Percentiles rank a stretch among this genome's conserved stretches.
These are phyloP conservation scores for Cutaneotrichosporon mucoides DNA, from an alignment of 1,284 basidiomycete genomes.

Conservation along the genomic window DNA sequence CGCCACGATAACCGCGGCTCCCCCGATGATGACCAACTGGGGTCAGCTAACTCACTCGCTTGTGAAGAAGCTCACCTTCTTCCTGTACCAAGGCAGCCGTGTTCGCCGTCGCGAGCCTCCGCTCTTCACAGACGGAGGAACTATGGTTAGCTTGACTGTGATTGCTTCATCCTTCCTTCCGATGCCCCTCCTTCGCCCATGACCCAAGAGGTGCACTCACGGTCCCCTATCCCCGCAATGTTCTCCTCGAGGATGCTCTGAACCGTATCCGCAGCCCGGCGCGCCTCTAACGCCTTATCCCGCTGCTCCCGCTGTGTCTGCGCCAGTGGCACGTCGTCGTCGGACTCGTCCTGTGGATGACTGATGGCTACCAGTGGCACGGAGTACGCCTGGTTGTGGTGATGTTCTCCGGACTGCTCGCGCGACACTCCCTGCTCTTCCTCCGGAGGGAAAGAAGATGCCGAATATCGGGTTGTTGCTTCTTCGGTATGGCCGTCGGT, in stretches of 20 bases:
- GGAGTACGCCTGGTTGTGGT: no score
- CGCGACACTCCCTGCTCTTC: no score
- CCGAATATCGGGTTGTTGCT: no score
- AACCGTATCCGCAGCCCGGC: not conserved
- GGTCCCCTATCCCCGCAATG: not conserved
- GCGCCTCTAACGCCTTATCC: not conserved
- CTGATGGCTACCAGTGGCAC: no score
- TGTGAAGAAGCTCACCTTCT: not conserved
- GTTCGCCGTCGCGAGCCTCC: not conserved
- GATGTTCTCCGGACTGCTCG: no score
- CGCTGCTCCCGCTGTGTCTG: not conserved
- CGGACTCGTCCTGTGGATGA: not conserved
- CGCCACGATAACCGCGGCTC: not conserved
- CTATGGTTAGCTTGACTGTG: not conserved
- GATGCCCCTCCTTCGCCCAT: no score
- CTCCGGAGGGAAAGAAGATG: no score
- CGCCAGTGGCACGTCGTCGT: not conserved
- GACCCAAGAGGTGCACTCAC: not conserved
- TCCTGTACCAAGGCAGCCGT: not conserved
- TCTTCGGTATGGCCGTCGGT: no score
- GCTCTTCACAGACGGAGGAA: not conserved
- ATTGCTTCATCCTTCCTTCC: no score
- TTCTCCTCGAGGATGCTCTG: not conserved
- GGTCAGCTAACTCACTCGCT: not conserved
- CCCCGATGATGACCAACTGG: not conserved